phyloP scores from a whole-genome alignment of 192 early-diverging fungal genomes.

The Haplosporangium gracile region DNA sequence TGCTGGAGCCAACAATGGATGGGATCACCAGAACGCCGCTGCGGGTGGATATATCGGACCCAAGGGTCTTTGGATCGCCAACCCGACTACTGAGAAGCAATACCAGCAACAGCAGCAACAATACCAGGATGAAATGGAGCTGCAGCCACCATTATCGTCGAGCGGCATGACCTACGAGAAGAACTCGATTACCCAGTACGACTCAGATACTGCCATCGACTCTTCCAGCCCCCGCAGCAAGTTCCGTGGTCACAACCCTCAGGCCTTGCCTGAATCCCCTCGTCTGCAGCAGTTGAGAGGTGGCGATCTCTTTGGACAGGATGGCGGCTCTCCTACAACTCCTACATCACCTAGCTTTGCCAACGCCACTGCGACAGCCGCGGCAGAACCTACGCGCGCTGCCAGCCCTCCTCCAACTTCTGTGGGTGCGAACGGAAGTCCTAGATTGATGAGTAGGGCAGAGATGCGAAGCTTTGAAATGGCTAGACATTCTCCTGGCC shows the following conservation, averaged over 20 bases:
- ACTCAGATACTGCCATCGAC: conserved; percentile 35
- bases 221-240: conserved; percentile 35
- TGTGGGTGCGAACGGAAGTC: conserved; percentile 12
- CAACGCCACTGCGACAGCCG: not conserved
- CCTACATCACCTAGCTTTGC: conserved; percentile 17
- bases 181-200: conserved; percentile 39
- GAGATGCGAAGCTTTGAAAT: conserved; percentile 51
- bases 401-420: not conserved
- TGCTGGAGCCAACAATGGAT: conserved; percentile 11
- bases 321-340: not conserved
- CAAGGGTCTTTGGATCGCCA: conserved; percentile 50
- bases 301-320: conserved; percentile 53
- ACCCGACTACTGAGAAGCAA: conserved; percentile 30
- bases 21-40: conserved; percentile 18
- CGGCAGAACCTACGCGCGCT: not conserved
- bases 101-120: conserved; percentile 29
- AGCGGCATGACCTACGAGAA: conserved; percentile 30
- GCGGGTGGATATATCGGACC: conserved; percentile 33
- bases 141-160: conserved; percentile 3
- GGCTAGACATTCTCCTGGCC: conserved; percentile 31
- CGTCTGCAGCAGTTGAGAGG: conserved; percentile 44
- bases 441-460: conserved; percentile 13
- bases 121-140: conserved; percentile 17
- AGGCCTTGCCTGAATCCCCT: conserved; percentile 41
- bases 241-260: conserved; percentile 46